These are phyloP conservation scores for Elsinoe ampelina DNA, from an alignment of 2,329 filamentous ascomycete species.

Conservation along the genomic window DNA sequence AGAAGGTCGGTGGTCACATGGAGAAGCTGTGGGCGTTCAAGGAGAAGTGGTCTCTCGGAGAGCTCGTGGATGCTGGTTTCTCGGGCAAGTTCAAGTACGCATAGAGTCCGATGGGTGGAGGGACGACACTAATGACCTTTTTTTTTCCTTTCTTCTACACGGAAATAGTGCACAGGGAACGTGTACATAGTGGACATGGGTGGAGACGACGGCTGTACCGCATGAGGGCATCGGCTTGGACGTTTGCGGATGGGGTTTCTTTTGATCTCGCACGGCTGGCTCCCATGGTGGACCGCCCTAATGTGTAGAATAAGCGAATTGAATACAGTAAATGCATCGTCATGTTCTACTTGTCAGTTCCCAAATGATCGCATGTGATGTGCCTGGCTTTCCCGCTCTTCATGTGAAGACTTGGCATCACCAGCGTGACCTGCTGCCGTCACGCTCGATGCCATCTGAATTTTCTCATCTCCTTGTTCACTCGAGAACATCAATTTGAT, in stretches of 20 bases:
- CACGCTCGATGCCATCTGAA: no score
- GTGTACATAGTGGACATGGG: not conserved
- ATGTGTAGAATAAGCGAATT: constrained; percentile 9
- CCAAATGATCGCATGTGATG: not conserved
- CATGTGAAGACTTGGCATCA: not conserved
- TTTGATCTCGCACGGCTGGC: not conserved
- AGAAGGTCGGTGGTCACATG: constrained; percentile 20
- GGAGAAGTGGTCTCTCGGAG: not conserved
- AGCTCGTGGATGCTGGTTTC: constrained; percentile 1
- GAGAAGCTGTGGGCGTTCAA: constrained; percentile 12
- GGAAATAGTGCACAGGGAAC: not conserved
- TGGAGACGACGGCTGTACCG: not conserved
- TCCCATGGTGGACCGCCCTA: constrained; percentile 1
- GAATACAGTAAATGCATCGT: not conserved
- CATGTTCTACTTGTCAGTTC: not conserved
- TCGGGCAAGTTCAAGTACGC: constrained; percentile 3
- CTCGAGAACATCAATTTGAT: no score
- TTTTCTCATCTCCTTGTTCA: no score
- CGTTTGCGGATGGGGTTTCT: not conserved
- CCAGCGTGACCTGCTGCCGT: no score
- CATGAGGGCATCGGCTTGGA: not conserved
- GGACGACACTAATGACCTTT: not conserved
- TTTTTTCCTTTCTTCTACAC: not conserved
- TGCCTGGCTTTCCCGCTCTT: not conserved
- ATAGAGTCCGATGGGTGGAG: not conserved